Percentiles rank a stretch among this genome's conserved stretches.
Conservation (phyloP, 2,329 filamentous ascomycete genomes). For the Tolypocladium ovalisporum region DNA sequence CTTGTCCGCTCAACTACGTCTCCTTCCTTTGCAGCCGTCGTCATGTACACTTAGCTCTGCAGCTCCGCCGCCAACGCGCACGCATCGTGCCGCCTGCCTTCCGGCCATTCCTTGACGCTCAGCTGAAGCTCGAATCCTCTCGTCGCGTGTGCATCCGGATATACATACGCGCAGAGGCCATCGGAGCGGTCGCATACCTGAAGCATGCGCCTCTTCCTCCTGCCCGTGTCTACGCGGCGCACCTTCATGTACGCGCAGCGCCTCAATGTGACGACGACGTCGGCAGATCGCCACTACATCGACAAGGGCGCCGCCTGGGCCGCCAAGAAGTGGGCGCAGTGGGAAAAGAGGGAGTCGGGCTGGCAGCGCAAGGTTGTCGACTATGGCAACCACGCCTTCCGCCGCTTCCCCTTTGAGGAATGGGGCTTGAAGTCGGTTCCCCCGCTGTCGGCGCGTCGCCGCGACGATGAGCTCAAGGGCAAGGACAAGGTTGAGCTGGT, state of each 20-base stretch:
- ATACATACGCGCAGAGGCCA: background rate
- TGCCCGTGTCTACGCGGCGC: constrained; percentile 84
- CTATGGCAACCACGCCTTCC: constrained; percentile 77
- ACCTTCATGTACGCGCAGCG: constrained; percentile 89
- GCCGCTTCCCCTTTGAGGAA: constrained; percentile 89
- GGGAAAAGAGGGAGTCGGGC: constrained; percentile 73
- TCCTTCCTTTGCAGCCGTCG: background rate
- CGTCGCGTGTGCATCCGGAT: background rate
- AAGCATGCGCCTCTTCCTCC: constrained; percentile 82
- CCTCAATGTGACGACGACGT: constrained; percentile 43
- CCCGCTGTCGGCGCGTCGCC: constrained; percentile 57
- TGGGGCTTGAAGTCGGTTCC: constrained; percentile 96
- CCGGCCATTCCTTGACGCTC: background rate
- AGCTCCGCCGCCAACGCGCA: background rate
- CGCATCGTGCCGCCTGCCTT: too few species aligned
- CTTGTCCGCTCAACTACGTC: background rate
- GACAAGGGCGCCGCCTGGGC: constrained; percentile 65
- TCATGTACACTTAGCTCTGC: background rate
- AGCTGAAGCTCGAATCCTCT: background rate
- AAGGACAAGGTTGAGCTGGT: constrained; percentile 60
- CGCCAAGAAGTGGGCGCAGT: constrained; percentile 67
- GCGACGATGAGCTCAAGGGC: constrained; percentile 50
- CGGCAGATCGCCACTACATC: constrained; percentile 37
- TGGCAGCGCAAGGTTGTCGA: constrained; percentile 84
- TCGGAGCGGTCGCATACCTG: constrained; percentile 1